phyloP scores from a whole-genome alignment of 371 early-diverging fungal genomes.

The Sporodiniella umbellata region DNA sequence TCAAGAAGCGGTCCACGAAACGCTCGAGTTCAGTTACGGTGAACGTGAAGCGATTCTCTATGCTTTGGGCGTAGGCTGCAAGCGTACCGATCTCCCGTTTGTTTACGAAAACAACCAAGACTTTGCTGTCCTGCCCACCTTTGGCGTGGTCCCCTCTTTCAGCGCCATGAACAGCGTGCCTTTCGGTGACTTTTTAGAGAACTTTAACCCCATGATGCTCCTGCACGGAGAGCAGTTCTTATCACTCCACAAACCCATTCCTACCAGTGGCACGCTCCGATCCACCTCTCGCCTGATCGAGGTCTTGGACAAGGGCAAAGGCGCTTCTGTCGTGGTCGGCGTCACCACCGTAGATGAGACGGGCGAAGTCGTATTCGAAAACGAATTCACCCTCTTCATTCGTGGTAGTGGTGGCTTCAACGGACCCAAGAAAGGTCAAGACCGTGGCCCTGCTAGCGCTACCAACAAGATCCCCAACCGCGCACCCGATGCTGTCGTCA shows the following conservation, averaged over 20 bases:
- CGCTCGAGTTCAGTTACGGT: slow-evolving; percentile 62
- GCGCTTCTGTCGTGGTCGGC: slow-evolving; percentile 78
- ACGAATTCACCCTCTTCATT: slow-evolving; percentile 91
- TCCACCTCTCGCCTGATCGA: slow-evolving; percentile 82
- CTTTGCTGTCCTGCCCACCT: slow-evolving; percentile 88
- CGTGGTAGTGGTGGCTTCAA: slow-evolving; percentile 92
- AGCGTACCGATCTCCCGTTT: slow-evolving; percentile 76
- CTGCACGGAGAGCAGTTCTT: slow-evolving; percentile 97
- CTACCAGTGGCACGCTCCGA: slow-evolving; percentile 75
- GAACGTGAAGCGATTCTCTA: slow-evolving; percentile 93
- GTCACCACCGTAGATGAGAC: slow-evolving; percentile 77
- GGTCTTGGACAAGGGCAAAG: slow-evolving; percentile 96
- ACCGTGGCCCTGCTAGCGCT: slow-evolving; percentile 81
- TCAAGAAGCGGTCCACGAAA: slow-evolving; percentile 46
- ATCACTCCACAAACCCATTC: slow-evolving; percentile 79
- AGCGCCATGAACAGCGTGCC: slow-evolving; percentile 61
- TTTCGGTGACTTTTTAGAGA: slow-evolving; percentile 75
- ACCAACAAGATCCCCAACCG: slow-evolving; percentile 71
- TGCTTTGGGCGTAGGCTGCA: slow-evolving; percentile 90
- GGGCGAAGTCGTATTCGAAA: slow-evolving; percentile 77
- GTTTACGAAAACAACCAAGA: slow-evolving; percentile 88
- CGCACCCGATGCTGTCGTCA: slow-evolving; percentile 76
- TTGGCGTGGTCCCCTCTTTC: slow-evolving; percentile 89
- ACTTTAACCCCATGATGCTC: slow-evolving; percentile 97
- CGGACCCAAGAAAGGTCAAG: slow-evolving; percentile 71